These are phyloP conservation scores for Mycena rosella DNA, from an alignment of 768 basidiomycete genomes.

Conservation along the genomic window DNA sequence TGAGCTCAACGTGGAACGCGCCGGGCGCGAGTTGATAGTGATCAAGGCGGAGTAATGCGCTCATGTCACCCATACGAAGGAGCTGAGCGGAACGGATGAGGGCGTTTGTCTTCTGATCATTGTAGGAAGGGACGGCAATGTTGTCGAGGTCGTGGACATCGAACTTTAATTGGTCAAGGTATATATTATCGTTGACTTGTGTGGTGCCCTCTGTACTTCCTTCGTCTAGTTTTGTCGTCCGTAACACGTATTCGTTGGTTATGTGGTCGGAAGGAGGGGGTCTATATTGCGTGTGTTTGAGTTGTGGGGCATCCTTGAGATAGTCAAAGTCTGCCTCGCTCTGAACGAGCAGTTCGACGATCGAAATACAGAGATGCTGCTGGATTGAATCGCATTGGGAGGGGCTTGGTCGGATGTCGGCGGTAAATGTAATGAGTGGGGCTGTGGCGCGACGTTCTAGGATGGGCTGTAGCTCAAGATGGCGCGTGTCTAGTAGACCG, in stretches of 20 bases:
- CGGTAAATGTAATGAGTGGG: not conserved
- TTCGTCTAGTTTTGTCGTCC: slow-evolving; percentile 27
- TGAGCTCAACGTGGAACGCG: slow-evolving; percentile 5
- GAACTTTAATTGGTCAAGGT: slow-evolving; percentile 31
- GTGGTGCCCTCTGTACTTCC: slow-evolving; percentile 23
- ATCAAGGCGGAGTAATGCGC: slow-evolving; percentile 20
- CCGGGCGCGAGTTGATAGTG: slow-evolving; percentile 32
- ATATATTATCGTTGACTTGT: slow-evolving; percentile 30
- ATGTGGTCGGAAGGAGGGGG: slow-evolving; percentile 14
- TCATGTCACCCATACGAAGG: slow-evolving; percentile 15
- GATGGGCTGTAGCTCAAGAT: no score
- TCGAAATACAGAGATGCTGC: no score
- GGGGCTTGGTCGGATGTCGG: not conserved
- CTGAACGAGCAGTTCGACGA: no score
- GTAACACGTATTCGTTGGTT: slow-evolving; percentile 23
- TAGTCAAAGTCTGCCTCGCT: no score
- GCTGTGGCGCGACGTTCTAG: not conserved
- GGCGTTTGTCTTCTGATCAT: slow-evolving; percentile 26
- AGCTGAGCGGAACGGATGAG: slow-evolving; percentile 26
- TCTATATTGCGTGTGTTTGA: not conserved
- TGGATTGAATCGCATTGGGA: not conserved
- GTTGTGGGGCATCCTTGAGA: not conserved
- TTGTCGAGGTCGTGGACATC: slow-evolving; percentile 11
- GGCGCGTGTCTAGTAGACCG: not conserved
- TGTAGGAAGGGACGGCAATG: slow-evolving; percentile 14